A percentile compares a stretch with the other conserved stretches of the same genome.
phyloP scores from a whole-genome alignment of 2,329 filamentous ascomycete species.

The Neopestalotiopsis rosae region DNA sequence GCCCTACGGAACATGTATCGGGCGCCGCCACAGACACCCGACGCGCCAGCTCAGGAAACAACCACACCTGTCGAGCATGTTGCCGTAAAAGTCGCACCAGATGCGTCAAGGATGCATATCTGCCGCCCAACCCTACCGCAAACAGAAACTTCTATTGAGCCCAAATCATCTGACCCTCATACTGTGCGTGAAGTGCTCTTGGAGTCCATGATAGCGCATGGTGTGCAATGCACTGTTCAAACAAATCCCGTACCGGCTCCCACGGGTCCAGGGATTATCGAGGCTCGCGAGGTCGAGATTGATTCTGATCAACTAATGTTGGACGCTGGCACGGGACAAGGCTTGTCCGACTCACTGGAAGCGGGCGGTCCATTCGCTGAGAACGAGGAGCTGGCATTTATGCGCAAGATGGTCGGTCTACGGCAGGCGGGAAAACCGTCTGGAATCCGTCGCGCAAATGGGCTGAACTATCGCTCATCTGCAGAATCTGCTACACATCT shows the following conservation, averaged over 20 bases:
- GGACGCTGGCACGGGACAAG: neutral
- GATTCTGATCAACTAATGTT: constrained; percentile 20
- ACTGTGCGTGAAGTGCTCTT: constrained; percentile 26
- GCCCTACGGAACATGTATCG: neutral
- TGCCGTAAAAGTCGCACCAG: neutral
- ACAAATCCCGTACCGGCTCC: constrained; percentile 12
- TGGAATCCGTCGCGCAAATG: constrained; percentile 30
- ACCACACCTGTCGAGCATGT: neutral
- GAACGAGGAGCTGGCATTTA: constrained; percentile 24
- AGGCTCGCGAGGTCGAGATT: constrained; percentile 21
- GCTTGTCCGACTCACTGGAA: constrained; percentile 26
- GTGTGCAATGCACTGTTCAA: constrained; percentile 37
- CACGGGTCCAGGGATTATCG: neutral
- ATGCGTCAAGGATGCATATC: neutral
- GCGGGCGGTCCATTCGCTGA: constrained; percentile 26
- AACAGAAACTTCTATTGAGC: constrained; percentile 23
- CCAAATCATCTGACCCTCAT: constrained; percentile 27
- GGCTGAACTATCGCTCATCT: constrained; percentile 33
- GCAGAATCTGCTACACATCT: constrained; percentile 28
- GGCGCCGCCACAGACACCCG: neutral
- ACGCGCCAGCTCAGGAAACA: neutral
- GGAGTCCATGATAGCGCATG: constrained; percentile 35
- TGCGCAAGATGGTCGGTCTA: constrained; percentile 24
- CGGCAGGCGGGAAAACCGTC: constrained; percentile 29
- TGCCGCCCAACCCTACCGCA: constrained; percentile 1